Conservation (phyloP, 106 monocot species). For the Acorus calamus region DNA sequence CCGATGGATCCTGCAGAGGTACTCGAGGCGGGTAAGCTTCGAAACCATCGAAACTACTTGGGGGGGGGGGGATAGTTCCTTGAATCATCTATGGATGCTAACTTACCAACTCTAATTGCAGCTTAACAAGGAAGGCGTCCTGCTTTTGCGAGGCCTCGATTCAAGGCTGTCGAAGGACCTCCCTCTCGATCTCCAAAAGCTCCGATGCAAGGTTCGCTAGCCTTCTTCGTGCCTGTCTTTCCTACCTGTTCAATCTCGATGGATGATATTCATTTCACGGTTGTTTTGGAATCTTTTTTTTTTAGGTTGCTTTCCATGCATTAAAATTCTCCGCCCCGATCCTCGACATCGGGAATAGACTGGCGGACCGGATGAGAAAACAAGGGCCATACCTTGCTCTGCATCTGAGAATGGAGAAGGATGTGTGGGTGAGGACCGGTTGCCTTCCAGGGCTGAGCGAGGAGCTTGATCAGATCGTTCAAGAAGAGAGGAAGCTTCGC, state of each 20-base stretch:
- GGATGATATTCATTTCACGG: not conserved
- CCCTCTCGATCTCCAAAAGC: conserved; percentile 74
- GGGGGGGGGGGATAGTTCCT: no score
- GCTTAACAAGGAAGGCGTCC: conserved; percentile 75
- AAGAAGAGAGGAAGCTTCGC: conserved; percentile 46
- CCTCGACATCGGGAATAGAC: conserved; percentile 46
- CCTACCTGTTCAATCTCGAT: not conserved
- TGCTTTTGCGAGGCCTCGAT: conserved; percentile 82
- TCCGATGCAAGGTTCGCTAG: conserved; percentile 68
- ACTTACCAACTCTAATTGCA: conserved; percentile 9
- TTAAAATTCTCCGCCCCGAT: conserved; percentile 62
- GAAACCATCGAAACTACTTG: no score
- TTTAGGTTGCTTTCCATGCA: conserved; percentile 78
- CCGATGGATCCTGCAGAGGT: conserved; percentile 59
- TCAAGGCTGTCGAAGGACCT: conserved; percentile 91
- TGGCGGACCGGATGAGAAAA: conserved; percentile 67
- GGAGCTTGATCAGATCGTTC: conserved; percentile 39
- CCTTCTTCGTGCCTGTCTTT: not conserved
- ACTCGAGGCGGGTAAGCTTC: conserved; percentile 38
- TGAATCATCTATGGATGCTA: no score
- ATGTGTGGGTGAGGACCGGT: conserved; percentile 88
- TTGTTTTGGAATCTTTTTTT: not conserved
- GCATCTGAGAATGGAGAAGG: conserved; percentile 83
- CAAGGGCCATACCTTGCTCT: conserved; percentile 79
- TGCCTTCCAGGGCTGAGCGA: conserved; percentile 67